Evolutionary conservation across 2,329 filamentous ascomycete species (phyloP).

Genomic region (Magnaporthiopsis rhizophila): DNA sequence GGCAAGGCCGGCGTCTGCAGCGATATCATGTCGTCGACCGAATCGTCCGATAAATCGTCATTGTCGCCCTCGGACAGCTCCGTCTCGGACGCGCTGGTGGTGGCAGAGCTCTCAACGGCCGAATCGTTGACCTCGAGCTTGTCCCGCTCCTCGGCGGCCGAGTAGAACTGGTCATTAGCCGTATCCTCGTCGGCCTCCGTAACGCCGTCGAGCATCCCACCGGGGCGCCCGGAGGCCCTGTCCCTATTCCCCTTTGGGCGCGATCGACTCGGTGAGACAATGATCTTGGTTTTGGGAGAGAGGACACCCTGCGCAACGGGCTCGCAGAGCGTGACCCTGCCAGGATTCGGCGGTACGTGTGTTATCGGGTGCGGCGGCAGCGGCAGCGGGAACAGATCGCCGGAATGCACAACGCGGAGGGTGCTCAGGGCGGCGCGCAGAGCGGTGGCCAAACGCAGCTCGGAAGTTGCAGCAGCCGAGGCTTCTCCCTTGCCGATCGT

Average conservation of each 20-base stretch:
- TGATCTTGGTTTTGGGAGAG: slow-evolving; percentile 69
- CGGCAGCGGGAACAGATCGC: slow-evolving; percentile 71
- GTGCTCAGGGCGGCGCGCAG: slow-evolving; percentile 68
- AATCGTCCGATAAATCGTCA: slow-evolving; percentile 76
- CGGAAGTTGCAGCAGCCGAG: slow-evolving; percentile 27
- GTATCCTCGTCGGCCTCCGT: slow-evolving; percentile 66
- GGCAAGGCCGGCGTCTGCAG: slow-evolving; percentile 72
- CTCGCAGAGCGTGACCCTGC: slow-evolving; percentile 86
- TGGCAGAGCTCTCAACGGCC: slow-evolving; percentile 49
- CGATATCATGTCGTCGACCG: slow-evolving; percentile 88
- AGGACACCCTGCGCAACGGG: slow-evolving; percentile 85
- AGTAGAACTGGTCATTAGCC: slow-evolving; percentile 86
- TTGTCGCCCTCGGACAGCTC: slow-evolving; percentile 59
- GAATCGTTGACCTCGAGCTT: slow-evolving; percentile 50
- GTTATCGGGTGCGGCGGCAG: slow-evolving; percentile 80
- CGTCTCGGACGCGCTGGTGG: slow-evolving; percentile 39
- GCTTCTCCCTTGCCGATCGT: slow-evolving; percentile 18
- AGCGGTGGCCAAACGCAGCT: slow-evolving; percentile 54
- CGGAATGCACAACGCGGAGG: slow-evolving; percentile 71
- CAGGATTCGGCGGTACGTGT: slow-evolving; percentile 74
- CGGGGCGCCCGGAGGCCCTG: slow-evolving; percentile 2
- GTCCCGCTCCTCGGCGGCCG: slow-evolving; percentile 73
- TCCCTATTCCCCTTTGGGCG: slow-evolving; percentile 46
- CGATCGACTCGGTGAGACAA: slow-evolving; percentile 60
- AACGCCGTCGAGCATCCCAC: slow-evolving; percentile 49